Conservation (phyloP, 169 alveolate species). For the Sarcocystis neurona region DNA sequence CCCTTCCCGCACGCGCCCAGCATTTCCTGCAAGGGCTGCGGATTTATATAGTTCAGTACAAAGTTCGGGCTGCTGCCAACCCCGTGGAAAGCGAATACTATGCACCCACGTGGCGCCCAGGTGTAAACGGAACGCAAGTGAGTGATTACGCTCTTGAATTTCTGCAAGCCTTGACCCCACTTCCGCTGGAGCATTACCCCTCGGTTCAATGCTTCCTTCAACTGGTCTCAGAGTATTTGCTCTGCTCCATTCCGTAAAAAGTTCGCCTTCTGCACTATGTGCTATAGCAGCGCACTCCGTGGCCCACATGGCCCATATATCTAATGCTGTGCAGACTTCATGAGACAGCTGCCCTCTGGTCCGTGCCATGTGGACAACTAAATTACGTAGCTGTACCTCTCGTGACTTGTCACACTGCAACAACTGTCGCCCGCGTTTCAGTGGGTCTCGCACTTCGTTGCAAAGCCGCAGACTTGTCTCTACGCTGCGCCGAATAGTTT, state of each 20-base stretch:
- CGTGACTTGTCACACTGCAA: not conserved
- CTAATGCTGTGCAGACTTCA: not conserved
- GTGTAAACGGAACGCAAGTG: not conserved
- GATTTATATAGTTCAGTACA: not conserved
- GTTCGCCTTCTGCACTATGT: too few species aligned
- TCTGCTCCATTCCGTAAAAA: too few species aligned
- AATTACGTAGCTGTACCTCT: not conserved
- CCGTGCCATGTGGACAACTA: not conserved
- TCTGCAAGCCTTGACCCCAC: not conserved
- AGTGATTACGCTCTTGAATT: not conserved
- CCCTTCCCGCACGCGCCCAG: not conserved
- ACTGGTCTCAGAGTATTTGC: not conserved
- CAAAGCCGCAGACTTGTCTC: not conserved
- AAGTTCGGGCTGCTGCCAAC: not conserved
- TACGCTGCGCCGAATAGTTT: not conserved
- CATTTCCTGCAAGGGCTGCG: not conserved
- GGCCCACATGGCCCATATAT: not conserved
- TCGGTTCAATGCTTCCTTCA: not conserved
- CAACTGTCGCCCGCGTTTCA: not conserved
- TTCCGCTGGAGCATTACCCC: not conserved
- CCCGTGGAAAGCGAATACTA: not conserved
- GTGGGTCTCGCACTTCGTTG: not conserved
- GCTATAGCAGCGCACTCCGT: not conserved
- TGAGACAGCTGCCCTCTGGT: not conserved
- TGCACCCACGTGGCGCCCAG: conserved; percentile 16